Percentiles rank a stretch among this genome's conserved stretches.
These are phyloP conservation scores for Gastrolobium villosum DNA, from an alignment of 306 rosid genomes.

Conservation along the genomic window DNA sequence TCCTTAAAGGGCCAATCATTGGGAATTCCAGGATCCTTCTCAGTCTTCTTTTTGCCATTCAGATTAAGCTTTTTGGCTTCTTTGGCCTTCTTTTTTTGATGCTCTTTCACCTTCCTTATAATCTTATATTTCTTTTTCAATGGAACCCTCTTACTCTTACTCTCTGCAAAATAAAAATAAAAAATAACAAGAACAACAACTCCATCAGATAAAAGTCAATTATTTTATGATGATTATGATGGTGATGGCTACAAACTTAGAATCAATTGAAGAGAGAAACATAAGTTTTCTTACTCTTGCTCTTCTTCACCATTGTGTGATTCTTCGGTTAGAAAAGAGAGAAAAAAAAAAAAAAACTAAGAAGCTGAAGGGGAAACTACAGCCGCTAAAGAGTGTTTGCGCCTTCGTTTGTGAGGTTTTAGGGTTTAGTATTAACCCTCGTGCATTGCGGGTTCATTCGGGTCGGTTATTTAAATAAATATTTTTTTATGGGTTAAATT, in stretches of 20 bases:
- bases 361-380: too few species aligned
- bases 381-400: too few species aligned
- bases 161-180: slow-evolving; percentile 64
- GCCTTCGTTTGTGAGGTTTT: too few species aligned
- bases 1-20: slow-evolving; percentile 99
- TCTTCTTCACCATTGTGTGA: slow-evolving; percentile 80
- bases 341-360: too few species aligned
- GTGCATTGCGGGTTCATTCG: too few species aligned
- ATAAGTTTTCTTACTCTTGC: slow-evolving; percentile 71
- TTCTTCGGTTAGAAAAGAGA: not conserved
- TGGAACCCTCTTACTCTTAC: slow-evolving; percentile 92
- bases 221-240: too few species aligned
- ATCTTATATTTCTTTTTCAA: slow-evolving; percentile 91
- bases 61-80: slow-evolving; percentile 86
- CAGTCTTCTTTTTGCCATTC: slow-evolving; percentile 70
- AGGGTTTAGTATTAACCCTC: too few species aligned
- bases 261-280: too few species aligned
- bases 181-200: not conserved
- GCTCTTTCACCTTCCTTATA: slow-evolving; percentile 86
- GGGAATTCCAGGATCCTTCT: slow-evolving; percentile 99
- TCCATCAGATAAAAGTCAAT: not conserved
- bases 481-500: too few species aligned
- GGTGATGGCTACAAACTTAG: too few species aligned
- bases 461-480: too few species aligned
- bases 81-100: slow-evolving; percentile 84